phyloP scores from a whole-genome alignment of 441 rosid species.

The Euphorbia schlechtendalii region DNA sequence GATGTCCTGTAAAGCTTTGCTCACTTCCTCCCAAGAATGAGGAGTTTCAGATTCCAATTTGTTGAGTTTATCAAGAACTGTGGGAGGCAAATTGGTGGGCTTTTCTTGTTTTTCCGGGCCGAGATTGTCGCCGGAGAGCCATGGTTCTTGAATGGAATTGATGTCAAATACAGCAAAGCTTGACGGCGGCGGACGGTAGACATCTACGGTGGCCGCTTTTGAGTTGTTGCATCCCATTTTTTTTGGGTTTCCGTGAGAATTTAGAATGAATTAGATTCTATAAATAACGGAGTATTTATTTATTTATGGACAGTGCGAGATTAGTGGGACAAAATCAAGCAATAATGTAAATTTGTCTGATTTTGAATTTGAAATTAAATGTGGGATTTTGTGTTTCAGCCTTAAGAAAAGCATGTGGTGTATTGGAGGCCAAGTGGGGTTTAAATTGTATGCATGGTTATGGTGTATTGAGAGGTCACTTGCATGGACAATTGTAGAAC shows the following conservation, averaged over 20 bases:
- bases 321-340: not conserved
- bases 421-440: constrained; percentile 16
- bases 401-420: constrained; percentile 25
- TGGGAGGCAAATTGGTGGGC: constrained; percentile 32
- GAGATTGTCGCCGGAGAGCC: constrained; percentile 35
- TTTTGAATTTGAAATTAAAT: not conserved
- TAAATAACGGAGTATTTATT: not conserved
- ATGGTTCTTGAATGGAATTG: constrained; percentile 76
- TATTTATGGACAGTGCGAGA: not conserved
- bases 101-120: constrained; percentile 25
- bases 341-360: not conserved
- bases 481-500: not conserved
- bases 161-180: constrained; percentile 76
- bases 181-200: constrained; percentile 65
- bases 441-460: not conserved
- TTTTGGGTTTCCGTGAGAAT: not conserved
- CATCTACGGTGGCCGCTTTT: constrained; percentile 49
- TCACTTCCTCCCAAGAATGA: constrained; percentile 88
- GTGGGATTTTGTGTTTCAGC: constrained; percentile 12
- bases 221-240: constrained; percentile 81
- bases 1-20: constrained; percentile 65
- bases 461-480: constrained; percentile 1
- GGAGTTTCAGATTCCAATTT: constrained; percentile 52
- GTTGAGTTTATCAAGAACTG: constrained; percentile 48
- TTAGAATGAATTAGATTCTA: not conserved